Conservation (phyloP, 345 rosid species). For the Combretum micranthum region DNA sequence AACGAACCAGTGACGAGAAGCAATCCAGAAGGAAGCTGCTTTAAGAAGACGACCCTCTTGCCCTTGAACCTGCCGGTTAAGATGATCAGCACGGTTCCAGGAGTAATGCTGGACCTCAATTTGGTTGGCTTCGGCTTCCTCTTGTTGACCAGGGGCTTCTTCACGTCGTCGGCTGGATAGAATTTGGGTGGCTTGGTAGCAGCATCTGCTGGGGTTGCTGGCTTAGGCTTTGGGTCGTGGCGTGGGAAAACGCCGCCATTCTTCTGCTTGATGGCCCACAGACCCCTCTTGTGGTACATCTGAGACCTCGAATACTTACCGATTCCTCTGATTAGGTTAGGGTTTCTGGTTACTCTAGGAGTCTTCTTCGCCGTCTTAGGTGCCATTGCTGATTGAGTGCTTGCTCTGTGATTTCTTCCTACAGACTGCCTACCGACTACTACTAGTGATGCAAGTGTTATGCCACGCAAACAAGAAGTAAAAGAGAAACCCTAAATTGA, state of each 20-base stretch:
- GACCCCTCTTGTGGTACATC: slow-evolving; percentile 70
- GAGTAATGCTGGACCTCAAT: slow-evolving; percentile 64
- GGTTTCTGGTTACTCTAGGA: slow-evolving; percentile 37
- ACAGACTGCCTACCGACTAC: too few species aligned
- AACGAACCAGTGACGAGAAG: slow-evolving; percentile 73
- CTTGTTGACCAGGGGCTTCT: slow-evolving; percentile 68
- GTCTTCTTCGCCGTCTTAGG: slow-evolving; percentile 30
- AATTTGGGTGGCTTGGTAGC: slow-evolving; percentile 50
- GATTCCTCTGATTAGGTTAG: slow-evolving; percentile 50
- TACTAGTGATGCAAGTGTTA: too few species aligned
- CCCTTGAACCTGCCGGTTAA: slow-evolving; percentile 86
- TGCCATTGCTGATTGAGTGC: too few species aligned
- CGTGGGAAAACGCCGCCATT: slow-evolving; percentile 81
- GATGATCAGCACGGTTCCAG: slow-evolving; percentile 64
- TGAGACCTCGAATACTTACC: slow-evolving; percentile 56
- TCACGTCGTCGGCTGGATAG: slow-evolving; percentile 86
- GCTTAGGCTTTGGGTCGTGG: slow-evolving; percentile 57
- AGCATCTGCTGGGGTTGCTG: slow-evolving; percentile 18
- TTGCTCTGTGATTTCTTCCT: too few species aligned
- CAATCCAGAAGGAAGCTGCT: slow-evolving; percentile 82
- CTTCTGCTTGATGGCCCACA: slow-evolving; percentile 81
- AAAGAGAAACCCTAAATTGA: too few species aligned
- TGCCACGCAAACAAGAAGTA: too few species aligned
- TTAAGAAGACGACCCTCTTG: slow-evolving; percentile 75
- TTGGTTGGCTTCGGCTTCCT: slow-evolving; percentile 62